Evolutionary conservation across 768 basidiomycete species (phyloP), one percentile per base, ranked within the genome.

Genomic region (Russula compacta): DNA sequence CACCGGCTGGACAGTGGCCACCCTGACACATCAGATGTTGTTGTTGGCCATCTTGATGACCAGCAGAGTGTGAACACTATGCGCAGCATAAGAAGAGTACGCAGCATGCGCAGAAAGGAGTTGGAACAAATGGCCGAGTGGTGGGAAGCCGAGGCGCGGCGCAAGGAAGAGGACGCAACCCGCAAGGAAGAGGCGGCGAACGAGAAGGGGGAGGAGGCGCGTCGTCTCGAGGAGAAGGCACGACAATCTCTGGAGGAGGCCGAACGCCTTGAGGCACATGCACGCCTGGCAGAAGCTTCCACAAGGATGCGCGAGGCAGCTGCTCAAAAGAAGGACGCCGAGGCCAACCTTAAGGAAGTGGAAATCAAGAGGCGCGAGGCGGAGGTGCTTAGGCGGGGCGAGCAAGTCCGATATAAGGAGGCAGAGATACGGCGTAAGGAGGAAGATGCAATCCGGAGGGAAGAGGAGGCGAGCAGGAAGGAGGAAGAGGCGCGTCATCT

Each of bases 171-270:
- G 17, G 69, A 70, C 24, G 72, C 73, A 35, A 68, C 67, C 24
- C 69, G 69, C 17, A 70, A 71, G 53, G 71, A 72, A 33, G 75
- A 67, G 21, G 66, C 64, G 36, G 61, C 61, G n/a, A 49, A 17
- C 32, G 63, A 32, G 44, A 65, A 66, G 57, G 70, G 65, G 51
- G 69, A 66, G 6, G 69, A 71, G 52, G 63, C 61, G 12, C 59
- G 56, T 35, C 63, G 64, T 40, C 63, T 63, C 47, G 68, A 67
- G 56, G 68, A 69, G 48, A 69, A 69, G 59, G 60, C 60, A 48
- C 58, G 64, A 29, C 62, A 47, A 33, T 58, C 61, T 14, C n/a
- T 63, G 46, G 65, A 64, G 32, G 69, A 70, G 33, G 63, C 62
- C 1, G 42, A 59, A 6, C 66, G 65, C 4, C 63, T 64, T 19